These are phyloP conservation scores for Leishmania major DNA, from an alignment of 208 protist species.

Conservation along the genomic window DNA sequence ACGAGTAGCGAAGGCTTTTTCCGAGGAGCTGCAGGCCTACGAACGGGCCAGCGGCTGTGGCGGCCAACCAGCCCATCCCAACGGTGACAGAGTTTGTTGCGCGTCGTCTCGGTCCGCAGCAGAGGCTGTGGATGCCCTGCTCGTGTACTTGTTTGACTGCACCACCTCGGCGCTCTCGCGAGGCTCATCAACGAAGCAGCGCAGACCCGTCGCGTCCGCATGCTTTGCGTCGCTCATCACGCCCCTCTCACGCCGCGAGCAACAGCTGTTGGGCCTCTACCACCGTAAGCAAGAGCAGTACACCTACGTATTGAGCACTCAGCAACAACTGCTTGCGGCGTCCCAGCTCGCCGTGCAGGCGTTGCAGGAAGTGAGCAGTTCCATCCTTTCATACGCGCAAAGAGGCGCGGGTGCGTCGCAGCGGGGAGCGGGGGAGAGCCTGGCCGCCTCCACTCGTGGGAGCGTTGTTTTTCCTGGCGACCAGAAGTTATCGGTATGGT, in stretches of 20 bases:
- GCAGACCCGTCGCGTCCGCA: neutral
- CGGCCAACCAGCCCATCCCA: neutral
- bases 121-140: slow-evolving; percentile 13
- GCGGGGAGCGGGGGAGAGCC: neutral
- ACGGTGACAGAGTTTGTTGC: neutral
- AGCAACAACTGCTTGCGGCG: slow-evolving; percentile 23
- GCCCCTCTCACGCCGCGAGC: slow-evolving; percentile 18
- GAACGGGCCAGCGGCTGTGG: neutral
- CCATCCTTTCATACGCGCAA: neutral
- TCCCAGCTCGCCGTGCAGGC: slow-evolving; percentile 3
- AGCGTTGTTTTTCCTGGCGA: neutral
- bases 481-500: neutral
- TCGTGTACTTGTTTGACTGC: slow-evolving; percentile 4
- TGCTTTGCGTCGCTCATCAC: neutral
- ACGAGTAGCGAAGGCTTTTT: slow-evolving; percentile 27
- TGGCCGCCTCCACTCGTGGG: slow-evolving; percentile 9
- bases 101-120: neutral
- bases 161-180: neutral
- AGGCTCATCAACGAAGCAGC: neutral
- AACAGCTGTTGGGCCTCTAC: slow-evolving; percentile 26
- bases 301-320: slow-evolving; percentile 19
- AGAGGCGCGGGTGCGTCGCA: neutral
- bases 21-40: slow-evolving; percentile 15
- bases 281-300: slow-evolving; percentile 38
- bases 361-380: neutral